Evolutionary conservation across 768 basidiomycete genomes (phyloP).

Genomic region (Megacollybia marginata): DNA sequence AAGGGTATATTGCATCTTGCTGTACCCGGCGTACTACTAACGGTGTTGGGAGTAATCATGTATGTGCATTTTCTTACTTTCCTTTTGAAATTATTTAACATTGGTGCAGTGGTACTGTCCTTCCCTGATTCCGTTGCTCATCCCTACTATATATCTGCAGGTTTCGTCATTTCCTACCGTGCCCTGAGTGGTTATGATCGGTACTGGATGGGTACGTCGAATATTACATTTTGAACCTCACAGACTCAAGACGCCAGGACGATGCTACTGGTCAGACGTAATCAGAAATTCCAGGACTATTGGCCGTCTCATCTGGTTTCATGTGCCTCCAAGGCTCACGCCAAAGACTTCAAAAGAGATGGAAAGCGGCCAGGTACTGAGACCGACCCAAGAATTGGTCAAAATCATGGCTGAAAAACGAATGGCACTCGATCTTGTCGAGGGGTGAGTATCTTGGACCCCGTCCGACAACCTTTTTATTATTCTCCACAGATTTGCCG

Average conservation of each 20-base stretch:
- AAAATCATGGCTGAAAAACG: constrained; percentile 32
- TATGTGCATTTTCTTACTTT: neutral
- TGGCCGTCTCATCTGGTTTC: constrained; percentile 31
- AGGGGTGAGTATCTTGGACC: constrained; percentile 12
- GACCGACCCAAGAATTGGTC: constrained; percentile 16
- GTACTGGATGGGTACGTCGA: constrained; percentile 27
- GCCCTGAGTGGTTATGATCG: constrained; percentile 23
- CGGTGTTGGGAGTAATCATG: constrained; percentile 2
- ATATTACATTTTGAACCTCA: neutral
- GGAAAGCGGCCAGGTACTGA: constrained; percentile 1
- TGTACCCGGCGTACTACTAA: constrained; percentile 4
- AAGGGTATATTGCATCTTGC: neutral
- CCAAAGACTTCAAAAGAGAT: constrained; percentile 12
- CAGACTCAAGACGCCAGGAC: neutral
- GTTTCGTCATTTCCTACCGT: constrained; percentile 36
- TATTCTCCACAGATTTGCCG: constrained; percentile 13
- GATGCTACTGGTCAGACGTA: constrained; percentile 27
- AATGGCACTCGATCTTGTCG: constrained; percentile 28
- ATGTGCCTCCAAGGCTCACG: constrained; percentile 25
- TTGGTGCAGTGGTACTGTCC: neutral
- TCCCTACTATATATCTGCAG: constrained; percentile 19
- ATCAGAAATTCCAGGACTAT: constrained; percentile 26
- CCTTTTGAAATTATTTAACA: neutral
- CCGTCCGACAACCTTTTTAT: constrained; percentile 6
- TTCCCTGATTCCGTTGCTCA: neutral